Base-by-base conservation (phyloP, 768 basidiomycete species). In the Artomyces pyxidatus region DNA sequence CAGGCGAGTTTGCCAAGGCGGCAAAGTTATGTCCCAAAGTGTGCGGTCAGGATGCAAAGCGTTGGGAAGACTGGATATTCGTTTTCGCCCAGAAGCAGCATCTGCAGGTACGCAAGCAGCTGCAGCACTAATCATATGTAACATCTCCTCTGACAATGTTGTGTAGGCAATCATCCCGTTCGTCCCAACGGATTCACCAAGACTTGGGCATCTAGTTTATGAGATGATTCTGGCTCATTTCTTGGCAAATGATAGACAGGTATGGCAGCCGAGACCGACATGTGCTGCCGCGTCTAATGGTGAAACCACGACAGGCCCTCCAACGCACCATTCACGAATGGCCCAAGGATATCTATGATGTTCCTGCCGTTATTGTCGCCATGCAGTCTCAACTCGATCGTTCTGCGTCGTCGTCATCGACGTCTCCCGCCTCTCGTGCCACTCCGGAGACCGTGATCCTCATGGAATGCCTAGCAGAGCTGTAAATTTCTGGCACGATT, bases 41-140 rank as follows among this genome's bases (percentile, higher is more conserved):
- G 6, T 87, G 95, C 55, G 84, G 78, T 3, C 79, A 80, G 38
- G 80, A 95, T 57, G 66, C 74, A 10, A 83, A 81, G 59, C 75
- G 78, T n/a, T 99, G 96, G 96, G 94, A 97, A 61, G 80, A 86
- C 58, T 96, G 88, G 88, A 88, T 97, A 59, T 95, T 96, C 59
- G 70, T 78, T 12, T 98, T 95, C 61, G 87, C 86, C 1, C 81
- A 91, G 63, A 78, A 83, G 57, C 74, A 78, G 22, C 82, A 91
- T 49, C 68, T 97, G 14, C 81, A 87, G 65, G 92, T 89, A 51
- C 21, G 77, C 64, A 19, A 41, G 19, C 25, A 28, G 40, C 17
- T 57, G 17, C 26, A 48, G 25, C 16, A 27, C 28, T 42, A 52
- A 25, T 6, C 16, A 37, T 11, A 14, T 25, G 3, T 38, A 9